Conservation (phyloP, 225 moss, liverwort and hornwort genomes). For the Takakia lepidozioides region DNA sequence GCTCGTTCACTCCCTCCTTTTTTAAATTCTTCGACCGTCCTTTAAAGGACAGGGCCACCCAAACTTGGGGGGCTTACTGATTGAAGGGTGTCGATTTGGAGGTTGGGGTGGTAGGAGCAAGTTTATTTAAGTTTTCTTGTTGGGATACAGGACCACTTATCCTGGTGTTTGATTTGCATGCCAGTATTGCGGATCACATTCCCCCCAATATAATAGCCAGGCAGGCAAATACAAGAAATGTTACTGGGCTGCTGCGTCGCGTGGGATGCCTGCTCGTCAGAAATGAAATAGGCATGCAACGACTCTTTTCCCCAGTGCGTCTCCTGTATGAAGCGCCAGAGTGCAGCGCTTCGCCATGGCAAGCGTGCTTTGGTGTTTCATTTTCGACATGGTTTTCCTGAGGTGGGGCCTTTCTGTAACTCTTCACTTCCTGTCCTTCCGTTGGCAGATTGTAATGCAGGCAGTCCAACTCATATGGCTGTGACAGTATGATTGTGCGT, state of each 20-base stretch:
- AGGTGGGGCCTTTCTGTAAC: conserved; percentile 23
- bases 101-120: no score
- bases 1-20: no score
- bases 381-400: conserved; percentile 36
- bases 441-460: no score
- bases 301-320: conserved; percentile 83
- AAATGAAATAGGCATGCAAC: conserved; percentile 43
- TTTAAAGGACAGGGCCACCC: no score
- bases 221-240: conserved; percentile 35
- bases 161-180: neutral
- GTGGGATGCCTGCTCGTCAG: conserved; percentile 20
- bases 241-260: neutral
- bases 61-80: no score
- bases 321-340: conserved; percentile 74
- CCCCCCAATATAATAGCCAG: conserved; percentile 72
- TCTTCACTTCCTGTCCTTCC: no score
- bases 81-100: no score
- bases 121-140: neutral
- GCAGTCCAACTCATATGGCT: no score
- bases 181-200: conserved; percentile 92
- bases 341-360: conserved; percentile 43
- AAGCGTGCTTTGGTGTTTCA: conserved; percentile 36
- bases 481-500: no score
- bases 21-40: no score
- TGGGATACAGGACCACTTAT: no score